A percentile compares a stretch with the other conserved stretches of the same genome.
Evolutionary conservation across 345 rosid genomes (phyloP).

Genomic region (Pistacia integerrima): DNA sequence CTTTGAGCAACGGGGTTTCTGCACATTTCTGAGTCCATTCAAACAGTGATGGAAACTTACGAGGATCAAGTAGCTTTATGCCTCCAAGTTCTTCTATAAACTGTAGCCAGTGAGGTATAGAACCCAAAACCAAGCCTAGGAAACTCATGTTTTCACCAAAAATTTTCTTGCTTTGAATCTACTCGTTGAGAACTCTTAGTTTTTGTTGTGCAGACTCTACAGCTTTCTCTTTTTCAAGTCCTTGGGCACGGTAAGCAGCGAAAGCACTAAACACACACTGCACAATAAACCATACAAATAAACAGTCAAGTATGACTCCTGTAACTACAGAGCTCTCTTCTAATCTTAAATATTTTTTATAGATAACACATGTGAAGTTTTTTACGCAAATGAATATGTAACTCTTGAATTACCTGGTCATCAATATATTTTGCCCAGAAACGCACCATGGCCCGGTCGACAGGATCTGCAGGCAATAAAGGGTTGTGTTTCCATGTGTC

Average conservation of each 20-base stretch:
- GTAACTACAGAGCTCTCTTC: not conserved
- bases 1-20: slow-evolving; percentile 29
- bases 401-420: slow-evolving; percentile 12
- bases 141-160: slow-evolving; percentile 38
- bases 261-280: slow-evolving; percentile 27
- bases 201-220: slow-evolving; percentile 26
- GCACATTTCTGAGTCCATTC: slow-evolving; percentile 29
- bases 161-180: slow-evolving; percentile 33
- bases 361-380: no score
- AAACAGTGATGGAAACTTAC: slow-evolving; percentile 32
- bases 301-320: not conserved
- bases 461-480: slow-evolving; percentile 16
- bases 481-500: not conserved
- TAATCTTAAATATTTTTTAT: no score
- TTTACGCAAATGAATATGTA: not conserved
- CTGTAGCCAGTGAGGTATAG: slow-evolving; percentile 30
- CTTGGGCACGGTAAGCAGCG: slow-evolving; percentile 28
- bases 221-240: slow-evolving; percentile 34
- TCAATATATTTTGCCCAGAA: slow-evolving; percentile 24
- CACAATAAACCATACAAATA: not conserved
- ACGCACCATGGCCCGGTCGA: slow-evolving; percentile 12
- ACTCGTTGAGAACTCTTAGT: slow-evolving; percentile 32
- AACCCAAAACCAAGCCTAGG: no score
- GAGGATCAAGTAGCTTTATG: slow-evolving; percentile 36
- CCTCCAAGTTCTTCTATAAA: slow-evolving; percentile 39